These are phyloP conservation scores for Chrysanthemum lavandulifolium DNA, from an alignment of 129 eudicot species.

Conservation along the genomic window DNA sequence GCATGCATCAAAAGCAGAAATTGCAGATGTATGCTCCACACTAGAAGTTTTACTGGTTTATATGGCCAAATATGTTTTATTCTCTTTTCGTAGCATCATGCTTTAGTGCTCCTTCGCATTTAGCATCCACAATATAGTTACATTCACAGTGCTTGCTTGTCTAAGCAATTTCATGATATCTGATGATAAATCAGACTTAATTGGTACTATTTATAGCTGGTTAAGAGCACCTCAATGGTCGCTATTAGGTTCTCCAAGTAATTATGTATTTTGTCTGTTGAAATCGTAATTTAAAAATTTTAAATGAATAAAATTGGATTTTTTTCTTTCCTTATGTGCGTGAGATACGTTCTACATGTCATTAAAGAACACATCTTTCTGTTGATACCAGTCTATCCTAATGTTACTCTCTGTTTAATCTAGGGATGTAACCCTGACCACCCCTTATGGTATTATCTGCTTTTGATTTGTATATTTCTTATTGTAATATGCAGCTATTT, in stretches of 20 bases:
- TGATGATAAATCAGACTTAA: neutral
- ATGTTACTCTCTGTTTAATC: neutral
- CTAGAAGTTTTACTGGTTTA: no score
- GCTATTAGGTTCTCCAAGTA: constrained; percentile 11
- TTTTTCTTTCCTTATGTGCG: neutral
- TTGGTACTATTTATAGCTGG: no score
- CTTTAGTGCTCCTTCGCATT: no score
- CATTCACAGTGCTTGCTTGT: constrained; percentile 4
- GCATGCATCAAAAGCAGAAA: constrained; percentile 61
- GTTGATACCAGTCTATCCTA: constrained; percentile 5
- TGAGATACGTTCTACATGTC: neutral
- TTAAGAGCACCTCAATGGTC: constrained; percentile 12
- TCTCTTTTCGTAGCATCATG: no score
- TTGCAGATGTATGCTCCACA: constrained; percentile 64
- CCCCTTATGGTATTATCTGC: constrained; percentile 13
- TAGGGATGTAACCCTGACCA: constrained; percentile 8
- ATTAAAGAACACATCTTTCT: neutral
- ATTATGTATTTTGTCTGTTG: neutral
- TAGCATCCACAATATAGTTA: neutral
- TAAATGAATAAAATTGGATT: neutral
- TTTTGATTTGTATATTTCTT: constrained; percentile 15
- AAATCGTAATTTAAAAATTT: constrained; percentile 2
- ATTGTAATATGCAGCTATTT: constrained; percentile 54
- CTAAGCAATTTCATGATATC: constrained; percentile 8
- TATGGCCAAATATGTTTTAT: no score